Conservation (phyloP, 345 rosid species). For the Rhodamnia rubescens region DNA sequence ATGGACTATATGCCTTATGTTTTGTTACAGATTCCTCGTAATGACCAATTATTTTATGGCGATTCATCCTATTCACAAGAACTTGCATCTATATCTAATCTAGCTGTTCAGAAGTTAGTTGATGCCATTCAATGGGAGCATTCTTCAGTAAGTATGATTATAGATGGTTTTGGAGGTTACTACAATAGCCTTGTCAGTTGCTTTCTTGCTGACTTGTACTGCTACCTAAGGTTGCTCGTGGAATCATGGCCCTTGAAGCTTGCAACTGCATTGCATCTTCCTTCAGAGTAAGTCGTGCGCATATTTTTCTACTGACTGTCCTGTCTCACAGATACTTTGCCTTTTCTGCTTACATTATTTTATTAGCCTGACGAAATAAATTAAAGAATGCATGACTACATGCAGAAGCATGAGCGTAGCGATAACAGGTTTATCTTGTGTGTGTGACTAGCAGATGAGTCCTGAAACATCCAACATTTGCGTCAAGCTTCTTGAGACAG, state of each 20-base stretch:
- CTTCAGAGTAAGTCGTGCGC: slow-evolving; percentile 30
- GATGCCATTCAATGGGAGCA: slow-evolving; percentile 52
- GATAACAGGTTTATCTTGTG: background rate
- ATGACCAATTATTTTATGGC: slow-evolving; percentile 51
- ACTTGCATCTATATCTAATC: slow-evolving; percentile 28
- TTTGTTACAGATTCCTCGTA: slow-evolving; percentile 40
- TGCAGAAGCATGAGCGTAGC: background rate
- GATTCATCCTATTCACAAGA: slow-evolving; percentile 52
- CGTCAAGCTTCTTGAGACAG: slow-evolving; percentile 55
- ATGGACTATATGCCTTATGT: background rate
- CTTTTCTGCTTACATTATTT: background rate
- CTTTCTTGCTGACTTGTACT: slow-evolving; percentile 9
- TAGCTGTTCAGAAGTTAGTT: slow-evolving; percentile 36
- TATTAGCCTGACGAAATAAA: background rate
- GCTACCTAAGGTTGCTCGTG: slow-evolving; percentile 47
- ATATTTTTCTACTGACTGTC: background rate
- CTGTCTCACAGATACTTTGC: background rate
- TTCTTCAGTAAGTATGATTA: slow-evolving; percentile 32
- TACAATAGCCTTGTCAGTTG: background rate
- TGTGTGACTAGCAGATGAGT: slow-evolving; percentile 30
- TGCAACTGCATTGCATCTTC: slow-evolving; percentile 73
- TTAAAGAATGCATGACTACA: background rate
- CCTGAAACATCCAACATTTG: slow-evolving; percentile 30
- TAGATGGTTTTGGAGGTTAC: background rate
- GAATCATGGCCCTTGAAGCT: slow-evolving; percentile 84